These are phyloP conservation scores for Metarhizium album DNA, from an alignment of 2,329 filamentous ascomycete genomes.

Conservation along the genomic window DNA sequence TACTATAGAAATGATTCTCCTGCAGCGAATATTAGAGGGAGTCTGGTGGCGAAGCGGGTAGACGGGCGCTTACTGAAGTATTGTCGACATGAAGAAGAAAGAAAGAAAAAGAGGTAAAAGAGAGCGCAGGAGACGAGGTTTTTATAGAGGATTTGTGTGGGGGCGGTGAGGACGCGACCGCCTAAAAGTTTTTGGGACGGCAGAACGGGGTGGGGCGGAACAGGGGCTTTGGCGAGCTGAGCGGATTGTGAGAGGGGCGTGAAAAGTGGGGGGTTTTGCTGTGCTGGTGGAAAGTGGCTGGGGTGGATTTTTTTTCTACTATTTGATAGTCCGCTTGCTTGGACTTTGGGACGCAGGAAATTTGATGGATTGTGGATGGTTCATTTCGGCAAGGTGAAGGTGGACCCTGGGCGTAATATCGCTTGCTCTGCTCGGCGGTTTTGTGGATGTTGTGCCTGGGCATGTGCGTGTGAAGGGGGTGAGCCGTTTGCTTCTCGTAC, in stretches of 20 bases:
- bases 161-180: conserved; percentile 5
- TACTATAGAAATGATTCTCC: conserved; percentile 98
- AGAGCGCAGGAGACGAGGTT: conserved; percentile 13
- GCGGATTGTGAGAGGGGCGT: not conserved
- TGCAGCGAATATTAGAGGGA: conserved; percentile 20
- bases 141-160: conserved; percentile 28
- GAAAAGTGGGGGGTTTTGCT: not conserved
- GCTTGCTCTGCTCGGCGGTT: too few relatives aligned
- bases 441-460: too few relatives aligned
- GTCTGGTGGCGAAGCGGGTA: conserved; percentile 12
- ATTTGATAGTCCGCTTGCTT: too few relatives aligned
- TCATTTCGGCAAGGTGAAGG: too few relatives aligned
- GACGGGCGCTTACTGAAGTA: conserved; percentile 42
- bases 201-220: not conserved
- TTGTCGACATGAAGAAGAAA: conserved; percentile 52
- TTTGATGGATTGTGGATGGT: too few relatives aligned
- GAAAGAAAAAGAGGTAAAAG: conserved; percentile 33
- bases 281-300: too few relatives aligned
- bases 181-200: conserved; percentile 12
- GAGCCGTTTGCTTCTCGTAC: too few relatives aligned
- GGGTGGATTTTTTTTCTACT: too few relatives aligned
- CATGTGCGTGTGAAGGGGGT: too few relatives aligned
- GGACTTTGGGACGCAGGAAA: too few relatives aligned
- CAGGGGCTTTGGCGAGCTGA: not conserved
- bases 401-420: too few relatives aligned